Evolutionary conservation across 352 stramenopile genomes (phyloP), one percentile per base, ranked within the genome.

Genomic region (Thalassiosira hispida): DNA sequence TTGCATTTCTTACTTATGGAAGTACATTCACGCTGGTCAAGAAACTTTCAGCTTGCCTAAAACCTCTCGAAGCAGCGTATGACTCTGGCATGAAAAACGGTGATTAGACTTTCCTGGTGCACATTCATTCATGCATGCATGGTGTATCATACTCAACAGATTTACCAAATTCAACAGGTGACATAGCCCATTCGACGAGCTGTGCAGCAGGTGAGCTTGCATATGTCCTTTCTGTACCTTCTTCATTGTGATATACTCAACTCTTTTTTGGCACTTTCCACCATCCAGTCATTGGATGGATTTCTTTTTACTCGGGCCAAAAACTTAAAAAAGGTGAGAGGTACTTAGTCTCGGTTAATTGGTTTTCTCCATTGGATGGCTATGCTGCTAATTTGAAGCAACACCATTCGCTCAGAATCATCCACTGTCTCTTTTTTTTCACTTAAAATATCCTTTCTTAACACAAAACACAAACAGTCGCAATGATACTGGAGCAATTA

Each of bases 291-390:
- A 20, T 52, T 5, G 23, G 47, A 20, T 63, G 18, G 9, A 42
- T 63, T n/a, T 49, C 46, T 25, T 72, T 72, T 40, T 29, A 62
- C 35, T 72, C 29, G 14, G 63, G 63, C 25, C 25, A 62, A 22
- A 25, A 11, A 9, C 23, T 72, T n/a, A 14, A 2, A 23, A 49
- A 23, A 70, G 23, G n/a, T 60, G 8, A 5, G 18, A 1, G 7
- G 8, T 29, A 38, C 23, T 42, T 33, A 38, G 3, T n/a, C n/a
- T n/a, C n/a, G n/a, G n/a, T n/a, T n/a, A n/a, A n/a, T n/a, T n/a
- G n/a, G n/a, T n/a, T n/a, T n/a, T n/a, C n/a, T n/a, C n/a, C n/a
- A n/a, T n/a, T n/a, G n/a, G n/a, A n/a, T n/a, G n/a, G n/a, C n/a
- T n/a, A n/a, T n/a, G n/a, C n/a, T n/a, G n/a, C n/a, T n/a, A n/a